Percentiles rank a stretch among this genome's conserved stretches.
phyloP scores from a whole-genome alignment of 78 protist genomes.

The Protostelium mycophagum region DNA sequence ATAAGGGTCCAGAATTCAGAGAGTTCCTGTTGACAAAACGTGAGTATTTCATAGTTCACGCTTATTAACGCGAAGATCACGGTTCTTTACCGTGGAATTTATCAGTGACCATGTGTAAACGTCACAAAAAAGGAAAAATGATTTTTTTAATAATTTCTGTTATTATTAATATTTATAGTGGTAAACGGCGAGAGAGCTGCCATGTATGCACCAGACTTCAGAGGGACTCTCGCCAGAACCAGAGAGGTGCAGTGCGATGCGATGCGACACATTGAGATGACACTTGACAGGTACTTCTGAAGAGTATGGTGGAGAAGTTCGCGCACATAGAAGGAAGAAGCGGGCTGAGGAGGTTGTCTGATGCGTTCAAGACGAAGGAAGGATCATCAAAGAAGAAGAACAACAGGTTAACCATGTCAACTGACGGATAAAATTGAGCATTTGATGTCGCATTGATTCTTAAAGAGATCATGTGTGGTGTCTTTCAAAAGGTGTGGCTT shows the following conservation, averaged over 20 bases:
- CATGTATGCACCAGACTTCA: not conserved
- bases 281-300: not conserved
- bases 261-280: not conserved
- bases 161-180: not conserved
- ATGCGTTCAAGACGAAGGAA: slow-evolving; percentile 1
- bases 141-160: too few relatives aligned
- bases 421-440: too few relatives aligned
- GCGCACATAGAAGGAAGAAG: not conserved
- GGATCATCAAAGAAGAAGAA: too few relatives aligned
- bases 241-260: not conserved
- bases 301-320: not conserved
- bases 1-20: not conserved
- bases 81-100: too few relatives aligned
- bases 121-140: too few relatives aligned
- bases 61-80: too few relatives aligned
- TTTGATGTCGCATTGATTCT: too few relatives aligned
- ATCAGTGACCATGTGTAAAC: too few relatives aligned
- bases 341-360: not conserved
- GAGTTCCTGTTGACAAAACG: not conserved
- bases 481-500: too few relatives aligned
- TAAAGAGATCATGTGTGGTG: too few relatives aligned
- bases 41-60: too few relatives aligned
- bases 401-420: too few relatives aligned
- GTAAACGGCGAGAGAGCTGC: not conserved
- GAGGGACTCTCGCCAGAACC: not conserved